phyloP scores from a whole-genome alignment of 2,329 filamentous ascomycete species.

The Dothistroma septosporum region DNA sequence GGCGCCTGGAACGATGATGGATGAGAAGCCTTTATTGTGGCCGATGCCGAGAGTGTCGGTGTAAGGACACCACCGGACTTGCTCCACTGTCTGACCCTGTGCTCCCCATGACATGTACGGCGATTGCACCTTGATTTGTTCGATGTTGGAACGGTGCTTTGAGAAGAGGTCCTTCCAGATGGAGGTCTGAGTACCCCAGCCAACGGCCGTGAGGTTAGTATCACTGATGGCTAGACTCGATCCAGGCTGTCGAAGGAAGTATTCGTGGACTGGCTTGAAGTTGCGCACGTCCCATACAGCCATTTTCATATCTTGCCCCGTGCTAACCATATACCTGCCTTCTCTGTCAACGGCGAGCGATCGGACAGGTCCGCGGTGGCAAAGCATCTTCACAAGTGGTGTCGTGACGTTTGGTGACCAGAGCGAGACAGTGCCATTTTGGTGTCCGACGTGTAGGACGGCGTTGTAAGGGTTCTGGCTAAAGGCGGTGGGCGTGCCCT shows the following conservation, averaged over 20 bases:
- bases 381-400: slow-evolving; percentile 84
- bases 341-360: slow-evolving; percentile 81
- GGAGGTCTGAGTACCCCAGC: slow-evolving; percentile 83
- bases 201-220: slow-evolving; percentile 78
- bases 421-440: slow-evolving; percentile 88
- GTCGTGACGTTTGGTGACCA: slow-evolving; percentile 92
- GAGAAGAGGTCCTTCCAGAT: slow-evolving; percentile 90
- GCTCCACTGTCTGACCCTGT: slow-evolving; percentile 74
- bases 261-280: slow-evolving; percentile 87
- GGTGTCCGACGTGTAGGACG: slow-evolving; percentile 85
- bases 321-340: slow-evolving; percentile 92
- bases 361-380: slow-evolving; percentile 83
- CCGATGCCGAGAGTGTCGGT: slow-evolving; percentile 87
- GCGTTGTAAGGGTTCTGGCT: slow-evolving; percentile 90
- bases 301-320: slow-evolving; percentile 86
- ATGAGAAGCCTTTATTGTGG: slow-evolving; percentile 82
- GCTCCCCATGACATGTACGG: slow-evolving; percentile 94
- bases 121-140: slow-evolving; percentile 75
- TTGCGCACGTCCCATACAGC: slow-evolving; percentile 94
- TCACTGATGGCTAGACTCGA: slow-evolving; percentile 85
- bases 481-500: slow-evolving; percentile 78
- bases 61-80: slow-evolving; percentile 86
- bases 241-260: slow-evolving; percentile 77
- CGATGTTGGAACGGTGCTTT: slow-evolving; percentile 53
- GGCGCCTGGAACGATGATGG: slow-evolving; percentile 86